A percentile compares a stretch with the other conserved stretches of the same genome.
Conservation (phyloP, 495 filamentous ascomycete species). For the Hypoxylon fragiforme region DNA sequence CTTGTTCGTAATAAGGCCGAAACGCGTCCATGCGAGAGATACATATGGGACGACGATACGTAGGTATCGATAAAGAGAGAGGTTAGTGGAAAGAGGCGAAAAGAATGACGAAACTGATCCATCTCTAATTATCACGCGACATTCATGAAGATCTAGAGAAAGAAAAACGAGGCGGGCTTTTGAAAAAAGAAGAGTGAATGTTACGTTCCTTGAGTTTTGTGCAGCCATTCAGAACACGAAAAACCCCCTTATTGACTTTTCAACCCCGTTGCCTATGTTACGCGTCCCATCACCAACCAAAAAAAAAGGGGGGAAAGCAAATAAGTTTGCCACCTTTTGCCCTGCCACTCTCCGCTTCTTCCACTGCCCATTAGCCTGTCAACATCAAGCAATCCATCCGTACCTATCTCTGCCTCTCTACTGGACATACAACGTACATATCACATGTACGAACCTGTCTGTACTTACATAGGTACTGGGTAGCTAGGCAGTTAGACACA, state of each 20-base stretch:
- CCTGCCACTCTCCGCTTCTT: neutral
- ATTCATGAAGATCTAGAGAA: too few relatives aligned
- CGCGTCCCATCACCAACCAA: constrained; percentile 16
- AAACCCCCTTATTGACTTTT: constrained; percentile 22
- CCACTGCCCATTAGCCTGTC: neutral
- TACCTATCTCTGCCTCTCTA: too few relatives aligned
- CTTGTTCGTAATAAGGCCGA: constrained; percentile 22
- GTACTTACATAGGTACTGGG: neutral
- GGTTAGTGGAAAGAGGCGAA: neutral
- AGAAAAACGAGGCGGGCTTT: too few relatives aligned
- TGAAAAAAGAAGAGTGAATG: neutral
- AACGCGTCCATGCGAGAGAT: constrained; percentile 12
- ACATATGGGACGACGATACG: neutral
- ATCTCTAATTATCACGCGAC: too few relatives aligned
- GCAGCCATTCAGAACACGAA: neutral
- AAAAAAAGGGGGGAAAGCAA: constrained; percentile 1
- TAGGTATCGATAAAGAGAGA: neutral
- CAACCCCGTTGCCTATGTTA: constrained; percentile 16
- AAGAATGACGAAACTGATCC: neutral
- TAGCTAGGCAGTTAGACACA: too few relatives aligned
- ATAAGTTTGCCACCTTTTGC: constrained; percentile 25
- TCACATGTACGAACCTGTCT: constrained; percentile 18
- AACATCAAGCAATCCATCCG: too few relatives aligned
- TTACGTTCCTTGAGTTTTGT: too few relatives aligned
- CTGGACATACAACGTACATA: neutral